Percentiles rank a stretch among this genome's conserved stretches.
Evolutionary conservation across 2,329 filamentous ascomycete genomes (phyloP).

Genomic region (Curvularia lunata): DNA sequence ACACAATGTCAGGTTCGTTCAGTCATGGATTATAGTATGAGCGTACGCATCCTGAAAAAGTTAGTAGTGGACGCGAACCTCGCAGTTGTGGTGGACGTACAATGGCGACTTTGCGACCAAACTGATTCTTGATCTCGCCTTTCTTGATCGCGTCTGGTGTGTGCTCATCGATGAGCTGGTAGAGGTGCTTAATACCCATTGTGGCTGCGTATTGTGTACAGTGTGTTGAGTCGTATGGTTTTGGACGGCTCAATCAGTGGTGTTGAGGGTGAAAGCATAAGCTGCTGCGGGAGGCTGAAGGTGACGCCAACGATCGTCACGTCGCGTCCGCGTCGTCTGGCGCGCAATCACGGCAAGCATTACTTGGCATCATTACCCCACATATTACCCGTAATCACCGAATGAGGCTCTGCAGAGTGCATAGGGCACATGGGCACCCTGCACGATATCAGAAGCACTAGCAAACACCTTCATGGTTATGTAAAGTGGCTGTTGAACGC

Average conservation of each 20-base stretch:
- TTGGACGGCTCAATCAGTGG: background rate
- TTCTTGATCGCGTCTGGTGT: slow-evolving; percentile 95
- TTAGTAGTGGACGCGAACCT: slow-evolving; percentile 22
- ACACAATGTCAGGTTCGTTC: slow-evolving; percentile 22
- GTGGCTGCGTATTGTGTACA: slow-evolving; percentile 7
- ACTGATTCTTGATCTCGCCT: slow-evolving; percentile 98
- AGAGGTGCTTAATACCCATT: slow-evolving; percentile 54
- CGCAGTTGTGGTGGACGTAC: slow-evolving; percentile 59
- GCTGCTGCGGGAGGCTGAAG: slow-evolving; percentile 23
- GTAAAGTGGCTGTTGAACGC: background rate
- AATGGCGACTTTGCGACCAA: slow-evolving; percentile 97
- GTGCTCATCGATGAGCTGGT: slow-evolving; percentile 69
- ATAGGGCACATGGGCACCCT: background rate
- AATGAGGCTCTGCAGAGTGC: slow-evolving; percentile 11
- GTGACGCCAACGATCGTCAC: slow-evolving; percentile 28
- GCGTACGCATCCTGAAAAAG: slow-evolving; percentile 56
- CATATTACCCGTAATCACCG: slow-evolving; percentile 9
- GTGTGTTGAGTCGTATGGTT: background rate
- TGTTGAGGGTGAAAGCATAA: slow-evolving; percentile 13
- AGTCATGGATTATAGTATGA: background rate
- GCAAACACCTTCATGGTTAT: background rate
- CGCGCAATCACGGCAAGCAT: slow-evolving; percentile 41
- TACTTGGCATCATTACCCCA: slow-evolving; percentile 31
- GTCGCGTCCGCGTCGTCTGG: slow-evolving; percentile 29
- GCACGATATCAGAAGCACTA: background rate